A percentile compares a stretch with the other conserved stretches of the same genome.
phyloP scores from a whole-genome alignment of 148 eudicot genomes.

The Arctostaphylos glauca region DNA sequence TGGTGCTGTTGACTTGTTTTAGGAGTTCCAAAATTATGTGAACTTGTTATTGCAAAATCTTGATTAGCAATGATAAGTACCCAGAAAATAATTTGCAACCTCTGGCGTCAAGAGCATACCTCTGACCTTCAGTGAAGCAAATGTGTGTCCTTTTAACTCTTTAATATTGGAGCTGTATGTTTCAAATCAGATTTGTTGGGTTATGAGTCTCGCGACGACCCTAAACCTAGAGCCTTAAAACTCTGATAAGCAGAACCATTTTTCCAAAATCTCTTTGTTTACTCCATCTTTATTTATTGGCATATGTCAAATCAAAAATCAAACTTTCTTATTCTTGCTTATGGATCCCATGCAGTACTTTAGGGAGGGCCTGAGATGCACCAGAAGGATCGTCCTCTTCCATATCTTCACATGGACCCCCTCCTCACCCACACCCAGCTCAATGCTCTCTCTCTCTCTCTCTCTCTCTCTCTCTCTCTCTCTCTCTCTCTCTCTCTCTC shows the following conservation, averaged over 20 bases:
- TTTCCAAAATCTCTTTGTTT: not conserved
- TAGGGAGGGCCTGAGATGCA: not conserved
- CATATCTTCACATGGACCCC: constrained; percentile 8
- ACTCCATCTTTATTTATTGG: not conserved
- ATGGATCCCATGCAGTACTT: too few species aligned
- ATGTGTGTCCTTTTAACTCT: not conserved
- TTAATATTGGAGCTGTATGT: too few species aligned
- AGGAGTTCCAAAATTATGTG: too few species aligned
- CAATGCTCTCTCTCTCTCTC: too few species aligned
- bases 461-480: too few species aligned
- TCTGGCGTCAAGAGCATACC: not conserved
- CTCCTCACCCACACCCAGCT: too few species aligned
- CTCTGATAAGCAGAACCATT: not conserved
- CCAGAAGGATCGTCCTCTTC: not conserved
- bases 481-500: too few species aligned
- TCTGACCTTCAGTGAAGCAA: constrained; percentile 16
- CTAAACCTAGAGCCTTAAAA: not conserved
- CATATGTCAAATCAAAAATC: constrained; percentile 9
- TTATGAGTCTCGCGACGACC: not conserved
- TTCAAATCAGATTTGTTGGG: not conserved
- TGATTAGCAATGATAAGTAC: not conserved
- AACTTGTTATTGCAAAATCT: too few species aligned
- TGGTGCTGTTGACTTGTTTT: too few species aligned
- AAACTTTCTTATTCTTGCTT: not conserved
- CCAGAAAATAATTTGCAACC: not conserved